Evolutionary conservation across 78 protist genomes (phyloP).

Genomic region (Chrysochromulina parva): DNA sequence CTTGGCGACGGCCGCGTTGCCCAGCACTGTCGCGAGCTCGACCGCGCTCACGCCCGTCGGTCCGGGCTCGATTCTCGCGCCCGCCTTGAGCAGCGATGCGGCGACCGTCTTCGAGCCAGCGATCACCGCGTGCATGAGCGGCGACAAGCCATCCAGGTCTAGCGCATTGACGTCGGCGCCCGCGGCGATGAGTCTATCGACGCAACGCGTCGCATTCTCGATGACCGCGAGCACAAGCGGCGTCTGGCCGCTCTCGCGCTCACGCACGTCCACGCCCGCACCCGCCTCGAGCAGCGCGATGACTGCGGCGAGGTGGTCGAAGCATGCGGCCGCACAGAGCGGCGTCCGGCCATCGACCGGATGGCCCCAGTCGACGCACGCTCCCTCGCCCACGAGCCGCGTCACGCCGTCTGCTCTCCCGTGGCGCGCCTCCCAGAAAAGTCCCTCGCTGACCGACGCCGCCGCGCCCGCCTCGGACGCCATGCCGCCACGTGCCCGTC

Average conservation of each 20-base stretch:
- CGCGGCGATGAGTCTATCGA: neutral
- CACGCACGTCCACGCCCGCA: neutral
- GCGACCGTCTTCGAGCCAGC: neutral
- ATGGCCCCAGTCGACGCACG: neutral
- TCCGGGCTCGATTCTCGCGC: too few relatives aligned
- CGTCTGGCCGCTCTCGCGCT: neutral
- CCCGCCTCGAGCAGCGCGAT: neutral
- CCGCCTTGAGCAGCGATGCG: too few relatives aligned
- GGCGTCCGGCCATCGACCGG: neutral
- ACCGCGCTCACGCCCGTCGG: too few relatives aligned
- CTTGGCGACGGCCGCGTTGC: too few relatives aligned
- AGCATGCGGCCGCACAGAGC: neutral
- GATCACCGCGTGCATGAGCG: neutral
- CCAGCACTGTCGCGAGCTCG: too few relatives aligned
- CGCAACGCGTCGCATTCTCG: neutral
- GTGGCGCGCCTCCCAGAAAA: neutral
- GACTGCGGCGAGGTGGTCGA: neutral
- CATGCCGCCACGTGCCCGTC: too few relatives aligned
- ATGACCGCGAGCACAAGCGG: neutral
- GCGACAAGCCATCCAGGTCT: neutral
- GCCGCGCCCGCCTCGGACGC: too few relatives aligned
- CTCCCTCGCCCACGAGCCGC: neutral
- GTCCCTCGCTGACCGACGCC: neutral
- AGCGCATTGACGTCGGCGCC: neutral
- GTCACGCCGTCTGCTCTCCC: neutral